Conservation (phyloP, 1,139 yeast genomes). For the Lodderomyces jiufengensis region DNA sequence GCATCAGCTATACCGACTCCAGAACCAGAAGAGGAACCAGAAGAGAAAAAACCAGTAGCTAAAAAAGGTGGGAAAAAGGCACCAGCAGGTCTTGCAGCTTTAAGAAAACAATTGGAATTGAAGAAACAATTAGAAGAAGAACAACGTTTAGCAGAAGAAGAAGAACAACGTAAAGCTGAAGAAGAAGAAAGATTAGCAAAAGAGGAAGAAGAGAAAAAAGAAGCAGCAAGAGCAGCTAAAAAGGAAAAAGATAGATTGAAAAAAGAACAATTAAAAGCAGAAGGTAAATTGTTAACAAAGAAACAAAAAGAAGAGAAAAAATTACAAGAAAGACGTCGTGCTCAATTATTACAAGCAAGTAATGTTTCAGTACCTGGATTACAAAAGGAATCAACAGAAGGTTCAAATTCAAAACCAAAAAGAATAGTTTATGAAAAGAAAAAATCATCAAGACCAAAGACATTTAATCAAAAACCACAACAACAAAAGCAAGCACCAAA, state of each 20-base stretch:
- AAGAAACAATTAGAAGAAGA: slow-evolving; percentile 82
- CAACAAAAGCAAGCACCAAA: slow-evolving; percentile 15
- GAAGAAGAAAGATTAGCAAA: slow-evolving; percentile 58
- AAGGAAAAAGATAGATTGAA: slow-evolving; percentile 81
- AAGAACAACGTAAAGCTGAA: slow-evolving; percentile 60
- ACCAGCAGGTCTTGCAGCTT: slow-evolving; percentile 78
- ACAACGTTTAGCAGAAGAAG: slow-evolving; percentile 59
- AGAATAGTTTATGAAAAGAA: slow-evolving; percentile 74
- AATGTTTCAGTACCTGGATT: slow-evolving; percentile 76
- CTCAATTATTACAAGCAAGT: slow-evolving; percentile 74
- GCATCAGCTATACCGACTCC: slow-evolving; percentile 31
- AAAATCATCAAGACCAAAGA: slow-evolving; percentile 50
- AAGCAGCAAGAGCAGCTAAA: slow-evolving; percentile 69
- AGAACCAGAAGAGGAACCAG: slow-evolving; percentile 31
- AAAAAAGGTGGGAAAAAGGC: slow-evolving; percentile 66
- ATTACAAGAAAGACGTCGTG: slow-evolving; percentile 83
- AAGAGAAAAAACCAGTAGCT: slow-evolving; percentile 25
- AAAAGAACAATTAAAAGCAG: slow-evolving; percentile 81
- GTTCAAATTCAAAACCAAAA: slow-evolving; percentile 45
- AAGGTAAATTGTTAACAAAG: slow-evolving; percentile 85
- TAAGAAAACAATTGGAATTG: slow-evolving; percentile 81
- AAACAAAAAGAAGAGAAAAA: slow-evolving; percentile 94
- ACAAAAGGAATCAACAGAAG: slow-evolving; percentile 33
- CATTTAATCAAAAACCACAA: slow-evolving; percentile 25
- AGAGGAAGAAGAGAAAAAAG: slow-evolving; percentile 65